Evolutionary conservation across 352 stramenopile genomes (phyloP).

Genomic region (Halophytophthora polymorphica): DNA sequence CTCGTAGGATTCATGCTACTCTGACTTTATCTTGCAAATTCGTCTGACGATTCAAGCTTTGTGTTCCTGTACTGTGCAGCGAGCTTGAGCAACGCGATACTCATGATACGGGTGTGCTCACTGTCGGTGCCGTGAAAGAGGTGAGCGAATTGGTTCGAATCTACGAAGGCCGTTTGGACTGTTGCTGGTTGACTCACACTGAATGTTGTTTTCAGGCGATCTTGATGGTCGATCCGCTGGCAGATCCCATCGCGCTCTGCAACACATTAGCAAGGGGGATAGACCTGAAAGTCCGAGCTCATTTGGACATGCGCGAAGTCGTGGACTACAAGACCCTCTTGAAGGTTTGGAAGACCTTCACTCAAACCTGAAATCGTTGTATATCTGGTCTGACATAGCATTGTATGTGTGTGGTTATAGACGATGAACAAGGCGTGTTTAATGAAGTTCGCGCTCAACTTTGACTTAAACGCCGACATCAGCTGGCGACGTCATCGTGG

Average conservation of each 20-base stretch:
- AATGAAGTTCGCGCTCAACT: slow-evolving; percentile 82
- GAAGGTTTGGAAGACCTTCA: slow-evolving; percentile 25
- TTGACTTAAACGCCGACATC: slow-evolving; percentile 54
- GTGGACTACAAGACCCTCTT: slow-evolving; percentile 56
- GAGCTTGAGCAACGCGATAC: slow-evolving; percentile 55
- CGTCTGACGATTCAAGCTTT: too few species aligned
- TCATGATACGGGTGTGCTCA: slow-evolving; percentile 39
- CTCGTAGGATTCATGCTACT: too few species aligned
- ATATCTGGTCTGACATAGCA: neutral
- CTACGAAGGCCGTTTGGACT: slow-evolving; percentile 22
- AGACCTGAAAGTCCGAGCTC: slow-evolving; percentile 32
- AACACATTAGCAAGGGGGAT: slow-evolving; percentile 38
- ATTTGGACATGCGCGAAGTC: slow-evolving; percentile 47
- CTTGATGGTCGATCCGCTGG: slow-evolving; percentile 45
- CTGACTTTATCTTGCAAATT: too few species aligned
- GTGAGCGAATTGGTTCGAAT: slow-evolving; percentile 5
- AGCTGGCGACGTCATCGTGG: slow-evolving; percentile 29
- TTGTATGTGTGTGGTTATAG: slow-evolving; percentile 12
- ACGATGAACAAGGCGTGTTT: slow-evolving; percentile 65
- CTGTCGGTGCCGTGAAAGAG: slow-evolving; percentile 26
- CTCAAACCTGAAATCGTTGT: neutral
- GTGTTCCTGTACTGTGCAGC: slow-evolving; percentile 18
- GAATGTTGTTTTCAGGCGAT: slow-evolving; percentile 21
- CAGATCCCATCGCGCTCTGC: slow-evolving; percentile 28
- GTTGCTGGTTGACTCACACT: neutral